phyloP scores from a whole-genome alignment of 169 alveolate genomes.

The Cryptosporidium baileyi region DNA sequence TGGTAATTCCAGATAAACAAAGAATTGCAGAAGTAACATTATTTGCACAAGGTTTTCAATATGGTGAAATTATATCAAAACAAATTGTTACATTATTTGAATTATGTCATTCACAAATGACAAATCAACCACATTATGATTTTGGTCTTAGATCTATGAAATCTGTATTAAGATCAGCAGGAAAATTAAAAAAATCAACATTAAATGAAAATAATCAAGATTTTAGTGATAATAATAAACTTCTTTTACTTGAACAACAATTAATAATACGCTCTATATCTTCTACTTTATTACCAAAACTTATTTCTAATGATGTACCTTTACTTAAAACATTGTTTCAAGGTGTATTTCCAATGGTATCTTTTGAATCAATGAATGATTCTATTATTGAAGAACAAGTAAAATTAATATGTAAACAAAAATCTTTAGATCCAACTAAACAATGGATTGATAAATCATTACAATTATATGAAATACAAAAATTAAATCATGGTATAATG shows the following conservation, averaged over 20 bases:
- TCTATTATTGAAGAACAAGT: constrained; percentile 85
- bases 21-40: constrained; percentile 92
- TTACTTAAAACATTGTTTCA: constrained; percentile 86
- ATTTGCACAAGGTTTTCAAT: constrained; percentile 93
- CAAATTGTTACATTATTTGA: constrained; percentile 95
- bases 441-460: constrained; percentile 89
- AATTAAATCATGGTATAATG: constrained; percentile 96
- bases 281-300: constrained; percentile 95
- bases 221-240: not conserved
- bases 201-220: constrained; percentile 29
- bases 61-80: constrained; percentile 92
- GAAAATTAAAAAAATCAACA: constrained; percentile 78
- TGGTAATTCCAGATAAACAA: constrained; percentile 90
- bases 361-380: constrained; percentile 88
- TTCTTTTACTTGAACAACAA: constrained; percentile 85
- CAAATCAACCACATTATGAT: constrained; percentile 96
- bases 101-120: constrained; percentile 90
- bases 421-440: constrained; percentile 84
- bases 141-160: constrained; percentile 97
- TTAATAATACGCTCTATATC: constrained; percentile 91
- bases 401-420: constrained; percentile 81
- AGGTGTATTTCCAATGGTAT: constrained; percentile 96
- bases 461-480: constrained; percentile 90
- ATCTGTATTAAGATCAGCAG: constrained; percentile 92
- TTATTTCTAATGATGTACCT: constrained; percentile 94